phyloP scores from a whole-genome alignment of 2,329 filamentous ascomycete genomes.

The Diplocarpon rosae region DNA sequence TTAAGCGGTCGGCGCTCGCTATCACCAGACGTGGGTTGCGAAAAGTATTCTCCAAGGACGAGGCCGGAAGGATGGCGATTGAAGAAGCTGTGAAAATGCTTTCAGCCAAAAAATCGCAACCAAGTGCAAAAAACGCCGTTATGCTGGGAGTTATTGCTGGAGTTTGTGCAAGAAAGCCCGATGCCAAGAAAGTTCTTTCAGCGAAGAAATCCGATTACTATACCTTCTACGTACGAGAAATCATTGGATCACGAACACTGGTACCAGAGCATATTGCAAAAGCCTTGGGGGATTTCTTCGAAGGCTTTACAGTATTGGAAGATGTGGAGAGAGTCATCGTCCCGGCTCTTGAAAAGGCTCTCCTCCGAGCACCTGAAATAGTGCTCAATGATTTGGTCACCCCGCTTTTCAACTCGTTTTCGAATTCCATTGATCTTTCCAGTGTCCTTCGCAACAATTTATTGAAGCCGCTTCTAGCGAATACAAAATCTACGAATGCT shows the following conservation, averaged over 20 bases:
- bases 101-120: constrained; percentile 52
- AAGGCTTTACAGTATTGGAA: constrained; percentile 57
- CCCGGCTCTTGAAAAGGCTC: constrained; percentile 75
- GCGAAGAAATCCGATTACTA: constrained; percentile 61
- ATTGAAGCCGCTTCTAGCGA: constrained; percentile 78
- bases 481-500: constrained; percentile 80
- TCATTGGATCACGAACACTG: constrained; percentile 65
- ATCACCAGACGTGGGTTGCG: constrained; percentile 72
- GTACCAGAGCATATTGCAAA: constrained; percentile 62
- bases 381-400: constrained; percentile 70
- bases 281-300: constrained; percentile 74
- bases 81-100: constrained; percentile 52
- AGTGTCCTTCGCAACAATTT: constrained; percentile 59
- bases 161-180: constrained; percentile 63
- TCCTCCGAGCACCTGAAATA: constrained; percentile 83
- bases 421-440: constrained; percentile 64
- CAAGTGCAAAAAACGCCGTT: constrained; percentile 59
- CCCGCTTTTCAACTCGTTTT: constrained; percentile 60
- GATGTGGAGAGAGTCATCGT: constrained; percentile 68
- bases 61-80: constrained; percentile 18
- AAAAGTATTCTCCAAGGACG: constrained; percentile 52
- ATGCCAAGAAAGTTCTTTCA: constrained; percentile 51
- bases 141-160: constrained; percentile 81
- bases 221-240: constrained; percentile 74
- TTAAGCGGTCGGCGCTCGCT: constrained; percentile 64